These are phyloP conservation scores for Mortierella sp. DNA, from an alignment of 371 early-diverging fungal genomes.

Conservation along the genomic window DNA sequence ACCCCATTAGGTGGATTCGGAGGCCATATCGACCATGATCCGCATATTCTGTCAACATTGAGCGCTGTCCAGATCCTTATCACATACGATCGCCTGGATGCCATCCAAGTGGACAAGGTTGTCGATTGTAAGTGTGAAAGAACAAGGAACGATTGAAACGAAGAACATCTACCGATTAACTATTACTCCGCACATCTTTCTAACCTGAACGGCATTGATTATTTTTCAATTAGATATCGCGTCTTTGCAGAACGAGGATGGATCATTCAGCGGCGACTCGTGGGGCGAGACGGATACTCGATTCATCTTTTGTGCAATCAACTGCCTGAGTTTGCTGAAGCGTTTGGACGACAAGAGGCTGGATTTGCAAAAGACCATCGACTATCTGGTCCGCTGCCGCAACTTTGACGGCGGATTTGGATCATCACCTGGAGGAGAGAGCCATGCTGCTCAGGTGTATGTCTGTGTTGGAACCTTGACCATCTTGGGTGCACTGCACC, in stretches of 20 bases:
- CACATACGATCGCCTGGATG: slow-evolving; percentile 85
- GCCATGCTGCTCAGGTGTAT: slow-evolving; percentile 97
- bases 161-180: background rate
- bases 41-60: slow-evolving; percentile 94
- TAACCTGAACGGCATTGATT: background rate
- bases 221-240: slow-evolving; percentile 26
- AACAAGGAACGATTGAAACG: no score
- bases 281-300: slow-evolving; percentile 98
- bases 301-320: slow-evolving; percentile 91
- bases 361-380: slow-evolving; percentile 78
- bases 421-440: slow-evolving; percentile 92
- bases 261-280: slow-evolving; percentile 91
- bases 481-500: slow-evolving; percentile 76
- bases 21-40: slow-evolving; percentile 89
- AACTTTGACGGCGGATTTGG: slow-evolving; percentile 99
- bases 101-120: slow-evolving; percentile 75
- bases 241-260: slow-evolving; percentile 67
- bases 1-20: slow-evolving; percentile 89
- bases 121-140: slow-evolving; percentile 73
- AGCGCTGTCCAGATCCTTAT: slow-evolving; percentile 95
- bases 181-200: background rate
- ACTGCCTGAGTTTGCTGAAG: slow-evolving; percentile 81
- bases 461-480: slow-evolving; percentile 94
- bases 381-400: slow-evolving; percentile 85
- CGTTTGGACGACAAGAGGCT: slow-evolving; percentile 74